Evolutionary conservation across 176 grass and related monocot genomes (phyloP).

Genomic region (Cenchrus americanus): DNA sequence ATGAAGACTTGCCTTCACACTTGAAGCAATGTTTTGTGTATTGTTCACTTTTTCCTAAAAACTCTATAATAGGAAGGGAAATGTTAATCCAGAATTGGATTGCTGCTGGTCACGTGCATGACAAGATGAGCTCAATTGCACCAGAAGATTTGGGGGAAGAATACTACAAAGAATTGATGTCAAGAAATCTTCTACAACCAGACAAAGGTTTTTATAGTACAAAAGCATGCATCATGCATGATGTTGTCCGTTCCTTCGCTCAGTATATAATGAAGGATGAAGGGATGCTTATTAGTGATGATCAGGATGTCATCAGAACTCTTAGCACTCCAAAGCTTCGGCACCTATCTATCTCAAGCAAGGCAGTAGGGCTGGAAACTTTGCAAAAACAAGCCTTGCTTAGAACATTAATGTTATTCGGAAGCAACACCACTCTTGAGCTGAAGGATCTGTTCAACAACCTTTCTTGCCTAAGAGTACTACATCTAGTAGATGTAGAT

Average conservation of each 20-base stretch:
- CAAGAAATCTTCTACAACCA: constrained; percentile 31
- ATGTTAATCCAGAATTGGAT: constrained; percentile 17
- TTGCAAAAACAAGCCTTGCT: not conserved
- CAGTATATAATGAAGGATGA: not conserved
- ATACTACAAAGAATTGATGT: constrained; percentile 31
- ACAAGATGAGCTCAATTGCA: not conserved
- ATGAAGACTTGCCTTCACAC: constrained; percentile 37
- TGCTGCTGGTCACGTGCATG: constrained; percentile 6
- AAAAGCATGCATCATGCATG: constrained; percentile 10
- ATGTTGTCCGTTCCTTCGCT: constrained; percentile 32
- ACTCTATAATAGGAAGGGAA: no score
- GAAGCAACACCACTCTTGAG: not conserved
- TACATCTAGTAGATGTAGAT: not conserved
- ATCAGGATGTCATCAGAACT: not conserved
- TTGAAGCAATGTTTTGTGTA: constrained; percentile 43
- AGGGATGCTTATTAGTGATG: not conserved
- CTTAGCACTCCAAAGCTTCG: not conserved
- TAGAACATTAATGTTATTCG: constrained; percentile 33
- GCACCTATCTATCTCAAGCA: constrained; percentile 18
- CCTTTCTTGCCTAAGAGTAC: constrained; percentile 3
- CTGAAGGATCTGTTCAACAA: not conserved
- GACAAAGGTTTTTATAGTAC: fast-evolving
- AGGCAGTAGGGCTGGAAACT: not conserved
- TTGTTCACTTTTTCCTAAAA: constrained; percentile 39
- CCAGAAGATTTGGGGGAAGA: not conserved